phyloP scores from a whole-genome alignment of 2,329 filamentous ascomycete genomes.

The Zymoseptoria passerinii region DNA sequence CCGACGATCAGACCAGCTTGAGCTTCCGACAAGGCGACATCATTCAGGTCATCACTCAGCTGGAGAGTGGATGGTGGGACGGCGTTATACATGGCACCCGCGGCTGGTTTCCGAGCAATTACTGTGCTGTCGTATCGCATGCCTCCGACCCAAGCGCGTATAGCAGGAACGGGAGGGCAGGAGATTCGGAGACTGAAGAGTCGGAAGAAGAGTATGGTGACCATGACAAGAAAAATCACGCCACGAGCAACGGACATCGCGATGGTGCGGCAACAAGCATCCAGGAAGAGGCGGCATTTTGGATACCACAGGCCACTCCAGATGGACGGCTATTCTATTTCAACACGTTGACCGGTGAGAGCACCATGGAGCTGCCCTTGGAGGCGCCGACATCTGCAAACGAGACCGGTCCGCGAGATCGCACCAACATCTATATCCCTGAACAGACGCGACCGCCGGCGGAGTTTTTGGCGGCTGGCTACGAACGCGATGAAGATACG shows the following conservation, averaged over 20 bases:
- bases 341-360: slow-evolving; percentile 93
- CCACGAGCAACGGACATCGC: slow-evolving; percentile 32
- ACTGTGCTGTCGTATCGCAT: slow-evolving; percentile 78
- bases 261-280: slow-evolving; percentile 57
- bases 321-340: slow-evolving; percentile 95
- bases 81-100: slow-evolving; percentile 93
- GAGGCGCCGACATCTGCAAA: slow-evolving; percentile 75
- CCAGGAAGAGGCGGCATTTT: slow-evolving; percentile 87
- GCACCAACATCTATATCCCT: slow-evolving; percentile 79
- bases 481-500: slow-evolving; percentile 77
- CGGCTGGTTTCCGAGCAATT: slow-evolving; percentile 99
- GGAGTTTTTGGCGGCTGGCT: slow-evolving; percentile 73
- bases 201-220: slow-evolving; percentile 59
- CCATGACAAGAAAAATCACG: slow-evolving; percentile 40
- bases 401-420: slow-evolving; percentile 79
- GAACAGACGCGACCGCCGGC: slow-evolving; percentile 83
- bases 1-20: slow-evolving; percentile 91
- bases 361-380: slow-evolving; percentile 85
- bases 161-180: slow-evolving; percentile 50
- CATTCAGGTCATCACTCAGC: slow-evolving; percentile 95
- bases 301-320: slow-evolving; percentile 94
- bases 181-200: slow-evolving; percentile 39
- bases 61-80: slow-evolving; percentile 99
- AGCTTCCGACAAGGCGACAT: slow-evolving; percentile 96
- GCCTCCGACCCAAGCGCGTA: slow-evolving; percentile 62